phyloP scores from a whole-genome alignment of 805 yeast species.

The Kuraishia hungarica region DNA sequence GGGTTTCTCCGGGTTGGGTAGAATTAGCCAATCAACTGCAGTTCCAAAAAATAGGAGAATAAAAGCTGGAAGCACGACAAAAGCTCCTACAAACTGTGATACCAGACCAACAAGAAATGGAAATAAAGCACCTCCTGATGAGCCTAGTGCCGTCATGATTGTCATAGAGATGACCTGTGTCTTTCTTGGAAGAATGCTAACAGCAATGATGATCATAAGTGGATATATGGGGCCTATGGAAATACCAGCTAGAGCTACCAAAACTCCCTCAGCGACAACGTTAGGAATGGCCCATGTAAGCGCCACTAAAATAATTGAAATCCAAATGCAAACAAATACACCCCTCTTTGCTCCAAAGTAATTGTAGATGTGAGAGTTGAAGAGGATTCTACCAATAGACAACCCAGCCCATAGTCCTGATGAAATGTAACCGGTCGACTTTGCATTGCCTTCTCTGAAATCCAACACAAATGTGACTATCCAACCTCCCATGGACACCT shows the following conservation, averaged over 20 bases:
- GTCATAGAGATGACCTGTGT: conserved; percentile 42
- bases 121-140: conserved; percentile 46
- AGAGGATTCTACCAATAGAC: conserved; percentile 49
- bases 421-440: conserved; percentile 50
- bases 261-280: conserved; percentile 35
- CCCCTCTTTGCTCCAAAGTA: conserved; percentile 35
- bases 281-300: conserved; percentile 41
- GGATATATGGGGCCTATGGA: conserved; percentile 62
- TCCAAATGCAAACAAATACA: conserved; percentile 24
- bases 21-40: conserved; percentile 27
- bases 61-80: conserved; percentile 39
- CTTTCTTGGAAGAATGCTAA: conserved; percentile 38
- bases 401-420: conserved; percentile 73
- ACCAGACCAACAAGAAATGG: conserved; percentile 45
- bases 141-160: conserved; percentile 45
- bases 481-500: conserved; percentile 67
- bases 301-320: conserved; percentile 28
- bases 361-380: conserved; percentile 32
- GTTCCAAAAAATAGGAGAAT: conserved; percentile 27
- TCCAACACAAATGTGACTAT: conserved; percentile 51
- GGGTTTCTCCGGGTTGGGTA: conserved; percentile 34
- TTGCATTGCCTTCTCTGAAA: conserved; percentile 39
- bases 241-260: conserved; percentile 43
- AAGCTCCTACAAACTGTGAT: conserved; percentile 36
- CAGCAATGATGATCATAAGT: conserved; percentile 34